These are phyloP conservation scores for Thalassiosira profunda DNA, from an alignment of 108 stramenopile species.

Conservation along the genomic window DNA sequence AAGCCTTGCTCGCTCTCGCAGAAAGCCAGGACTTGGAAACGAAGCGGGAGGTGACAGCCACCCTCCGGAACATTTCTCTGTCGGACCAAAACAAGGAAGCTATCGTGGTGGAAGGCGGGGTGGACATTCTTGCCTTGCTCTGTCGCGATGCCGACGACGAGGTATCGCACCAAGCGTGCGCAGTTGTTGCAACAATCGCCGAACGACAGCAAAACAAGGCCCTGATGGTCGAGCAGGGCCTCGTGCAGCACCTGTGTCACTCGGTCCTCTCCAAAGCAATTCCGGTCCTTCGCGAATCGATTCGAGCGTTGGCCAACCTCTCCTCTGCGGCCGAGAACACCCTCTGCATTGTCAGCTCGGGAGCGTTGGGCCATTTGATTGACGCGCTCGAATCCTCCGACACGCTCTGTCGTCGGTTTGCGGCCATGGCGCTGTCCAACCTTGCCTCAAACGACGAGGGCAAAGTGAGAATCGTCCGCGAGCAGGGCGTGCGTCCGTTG, in stretches of 20 bases:
- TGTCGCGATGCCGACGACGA: constrained; percentile 67
- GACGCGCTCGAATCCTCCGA: constrained; percentile 70
- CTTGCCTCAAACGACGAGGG: constrained; percentile 62
- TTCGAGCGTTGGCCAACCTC: constrained; percentile 79
- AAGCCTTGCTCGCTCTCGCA: constrained; percentile 68
- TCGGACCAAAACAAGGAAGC: constrained; percentile 83
- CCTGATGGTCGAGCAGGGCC: constrained; percentile 67
- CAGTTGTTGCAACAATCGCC: constrained; percentile 77
- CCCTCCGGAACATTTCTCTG: constrained; percentile 77
- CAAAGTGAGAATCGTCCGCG: constrained; percentile 69
- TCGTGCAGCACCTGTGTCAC: constrained; percentile 85
- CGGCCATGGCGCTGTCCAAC: constrained; percentile 87
- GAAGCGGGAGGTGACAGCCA: constrained; percentile 80
- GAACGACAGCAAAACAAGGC: constrained; percentile 72
- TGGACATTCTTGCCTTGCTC: constrained; percentile 72
- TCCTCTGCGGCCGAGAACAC: constrained; percentile 81
- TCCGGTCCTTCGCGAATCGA: constrained; percentile 80
- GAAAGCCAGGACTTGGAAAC: constrained; percentile 71
- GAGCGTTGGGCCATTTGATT: constrained; percentile 65
- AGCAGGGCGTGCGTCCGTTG: constrained; percentile 67
- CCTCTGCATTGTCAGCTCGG: constrained; percentile 65
- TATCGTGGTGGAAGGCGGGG: constrained; percentile 62
- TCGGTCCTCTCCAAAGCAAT: constrained; percentile 71
- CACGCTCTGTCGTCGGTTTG: constrained; percentile 79
- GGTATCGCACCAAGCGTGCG: constrained; percentile 79